Evolutionary conservation across 805 yeast species (phyloP).

Genomic region (Schwanniomyces yamadae): DNA sequence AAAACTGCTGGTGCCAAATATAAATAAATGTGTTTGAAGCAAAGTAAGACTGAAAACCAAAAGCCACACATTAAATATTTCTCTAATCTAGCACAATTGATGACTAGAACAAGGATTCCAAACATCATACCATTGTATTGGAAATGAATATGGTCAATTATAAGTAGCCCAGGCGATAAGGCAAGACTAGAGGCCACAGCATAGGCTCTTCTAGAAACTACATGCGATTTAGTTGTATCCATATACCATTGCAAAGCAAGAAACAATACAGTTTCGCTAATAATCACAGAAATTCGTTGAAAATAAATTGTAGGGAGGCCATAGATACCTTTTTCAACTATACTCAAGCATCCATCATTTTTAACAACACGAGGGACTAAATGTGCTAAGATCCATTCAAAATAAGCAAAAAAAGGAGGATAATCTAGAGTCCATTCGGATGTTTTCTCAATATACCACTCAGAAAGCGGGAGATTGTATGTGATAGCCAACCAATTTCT

Average conservation of each 20-base stretch:
- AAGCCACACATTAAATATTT: conserved; percentile 60
- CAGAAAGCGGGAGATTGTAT: conserved; percentile 60
- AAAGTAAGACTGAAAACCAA: conserved; percentile 71
- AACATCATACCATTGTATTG: conserved; percentile 95
- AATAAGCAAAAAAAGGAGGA: conserved; percentile 97
- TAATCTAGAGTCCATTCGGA: conserved; percentile 94
- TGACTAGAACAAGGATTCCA: conserved; percentile 73
- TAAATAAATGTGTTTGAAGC: conserved; percentile 92
- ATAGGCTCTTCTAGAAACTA: conserved; percentile 51
- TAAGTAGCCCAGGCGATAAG: conserved; percentile 84
- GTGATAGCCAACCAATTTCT: conserved; percentile 97
- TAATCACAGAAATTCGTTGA: conserved; percentile 79
- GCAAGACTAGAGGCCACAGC: conserved; percentile 81
- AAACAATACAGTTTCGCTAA: conserved; percentile 71
- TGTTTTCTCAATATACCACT: conserved; percentile 82
- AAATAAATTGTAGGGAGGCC: conserved; percentile 78
- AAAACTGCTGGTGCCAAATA: conserved; percentile 95
- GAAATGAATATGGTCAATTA: conserved; percentile 94
- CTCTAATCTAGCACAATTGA: conserved; percentile 65
- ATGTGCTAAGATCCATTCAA: conserved; percentile 77
- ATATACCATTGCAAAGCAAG: conserved; percentile 71
- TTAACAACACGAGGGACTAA: conserved; percentile 64
- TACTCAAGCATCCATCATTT: conserved; percentile 74
- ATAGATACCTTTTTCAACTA: conserved; percentile 63
- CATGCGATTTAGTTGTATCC: conserved; percentile 39